Base-by-base conservation (phyloP, 2,329 filamentous ascomycete genomes). In the Cadophora malorum region DNA sequence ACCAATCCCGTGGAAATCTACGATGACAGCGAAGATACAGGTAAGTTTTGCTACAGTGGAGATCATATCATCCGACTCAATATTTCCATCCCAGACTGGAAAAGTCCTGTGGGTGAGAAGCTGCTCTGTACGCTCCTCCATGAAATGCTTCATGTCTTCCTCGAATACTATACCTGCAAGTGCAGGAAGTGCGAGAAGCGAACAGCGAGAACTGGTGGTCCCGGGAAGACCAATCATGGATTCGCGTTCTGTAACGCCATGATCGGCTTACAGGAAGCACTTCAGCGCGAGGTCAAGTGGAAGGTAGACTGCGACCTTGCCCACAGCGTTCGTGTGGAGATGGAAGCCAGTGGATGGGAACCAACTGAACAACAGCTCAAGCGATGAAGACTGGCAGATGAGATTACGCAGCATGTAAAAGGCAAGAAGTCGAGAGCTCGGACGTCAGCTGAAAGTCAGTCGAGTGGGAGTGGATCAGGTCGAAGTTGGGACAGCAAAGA, bases 101-200 rank as follows among this genome's bases (percentile, higher is more conserved):
- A 21, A 23, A 14, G 52, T 10, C 14, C 25, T 10, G 10, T 38
- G 1, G 55, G 55, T 16, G 55, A 58, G 55, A 25, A 23, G 9
- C n/a, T 38, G 6, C 25, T 66, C 1, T 53, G 31, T 25, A 49
- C 31, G 4, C 56, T 63, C 9, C 4, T 65, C 16, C 62, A 68
- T 19, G 56, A 68, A 25, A 62, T 68, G 63, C 35, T 65, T 16
- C 62, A 67, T 35, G 60, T 33, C 9, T 67, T 67, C n/a, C 50
- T 60, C 1, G 49, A 28, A 0, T 12, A 33, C 31, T 58, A 38
- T 23, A 23, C n/a, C n/a, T 64, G 53, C 38, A 41, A n/a, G 12
- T 67, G 66, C 12, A 35, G 9, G 5, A 21, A 52, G 8, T 47
- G 45, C 23, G 19, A 45, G 31, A 59, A 67, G 31, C 25, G 55